Conservation (phyloP, 2,329 filamentous ascomycete species). For the Colletotrichum tofieldiae region DNA sequence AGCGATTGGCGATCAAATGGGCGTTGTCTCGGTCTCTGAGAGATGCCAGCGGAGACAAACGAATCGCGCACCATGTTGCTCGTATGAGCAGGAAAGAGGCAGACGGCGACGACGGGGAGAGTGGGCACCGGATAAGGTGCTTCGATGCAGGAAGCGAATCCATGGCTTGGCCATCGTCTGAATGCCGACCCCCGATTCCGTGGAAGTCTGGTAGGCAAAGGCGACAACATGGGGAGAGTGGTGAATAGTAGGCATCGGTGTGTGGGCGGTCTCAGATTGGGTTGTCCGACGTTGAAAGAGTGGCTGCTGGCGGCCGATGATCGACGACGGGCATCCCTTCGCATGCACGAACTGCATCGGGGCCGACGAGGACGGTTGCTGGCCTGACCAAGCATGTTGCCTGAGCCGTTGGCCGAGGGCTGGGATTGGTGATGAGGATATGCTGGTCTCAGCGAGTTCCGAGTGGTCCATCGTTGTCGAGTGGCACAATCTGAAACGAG, state of each 20-base stretch:
- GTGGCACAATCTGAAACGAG: conserved; percentile 41
- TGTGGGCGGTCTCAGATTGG: conserved; percentile 30
- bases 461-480: conserved; percentile 28
- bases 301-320: conserved; percentile 31
- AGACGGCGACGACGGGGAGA: not conserved
- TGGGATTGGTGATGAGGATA: conserved; percentile 25
- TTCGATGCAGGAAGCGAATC: conserved; percentile 30
- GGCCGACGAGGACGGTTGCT: conserved; percentile 17
- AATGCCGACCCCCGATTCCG: conserved; percentile 20
- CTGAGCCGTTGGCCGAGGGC: not conserved
- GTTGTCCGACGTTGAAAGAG: conserved; percentile 36
- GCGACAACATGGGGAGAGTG: not conserved
- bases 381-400: conserved; percentile 35
- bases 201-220: not conserved
- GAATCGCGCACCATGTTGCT: not conserved
- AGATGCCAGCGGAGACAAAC: not conserved
- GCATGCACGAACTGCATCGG: conserved; percentile 39
- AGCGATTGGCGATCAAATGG: conserved; percentile 1
- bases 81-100: not conserved
- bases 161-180: conserved; percentile 23
- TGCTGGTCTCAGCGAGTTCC: conserved; percentile 33
- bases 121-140: conserved; percentile 15
- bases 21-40: conserved; percentile 19
- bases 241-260: not conserved
- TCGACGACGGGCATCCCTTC: conserved; percentile 42